These are phyloP conservation scores for Silene latifolia DNA, from an alignment of 148 eudicot genomes.

Conservation along the genomic window DNA sequence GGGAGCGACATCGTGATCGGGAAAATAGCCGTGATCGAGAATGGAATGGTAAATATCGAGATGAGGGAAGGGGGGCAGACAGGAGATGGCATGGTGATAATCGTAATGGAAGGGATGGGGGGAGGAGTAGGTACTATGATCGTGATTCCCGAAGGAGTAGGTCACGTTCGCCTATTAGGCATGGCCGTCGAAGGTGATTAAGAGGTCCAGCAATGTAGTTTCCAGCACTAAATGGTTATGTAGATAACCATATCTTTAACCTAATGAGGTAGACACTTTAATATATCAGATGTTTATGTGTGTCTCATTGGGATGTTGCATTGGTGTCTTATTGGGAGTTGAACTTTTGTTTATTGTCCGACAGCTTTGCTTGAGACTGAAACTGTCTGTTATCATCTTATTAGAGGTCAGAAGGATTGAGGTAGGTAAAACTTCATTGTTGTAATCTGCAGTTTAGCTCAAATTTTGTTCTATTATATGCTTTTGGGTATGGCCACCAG, in stretches of 20 bases:
- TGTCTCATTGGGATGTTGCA: conserved; percentile 23
- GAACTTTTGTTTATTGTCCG: conserved; percentile 39
- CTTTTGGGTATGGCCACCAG: conserved; percentile 13
- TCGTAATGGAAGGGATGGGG: conserved; percentile 67
- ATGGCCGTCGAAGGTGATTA: conserved; percentile 52
- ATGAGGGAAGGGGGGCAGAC: conserved; percentile 45
- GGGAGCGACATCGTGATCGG: conserved; percentile 57
- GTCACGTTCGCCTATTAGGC: conserved; percentile 63
- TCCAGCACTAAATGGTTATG: conserved; percentile 28
- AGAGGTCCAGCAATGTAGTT: conserved; percentile 25
- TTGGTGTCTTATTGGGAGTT: conserved; percentile 29
- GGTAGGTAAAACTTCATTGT: conserved; percentile 39
- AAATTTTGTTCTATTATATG: conserved; percentile 23
- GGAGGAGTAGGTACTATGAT: conserved; percentile 59
- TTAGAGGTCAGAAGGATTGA: conserved; percentile 37
- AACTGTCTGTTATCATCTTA: conserved; percentile 37
- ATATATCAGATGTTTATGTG: conserved; percentile 32
- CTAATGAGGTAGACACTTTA: conserved; percentile 47
- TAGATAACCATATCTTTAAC: conserved; percentile 30
- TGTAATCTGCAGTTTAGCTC: conserved; percentile 18
- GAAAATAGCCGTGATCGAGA: conserved; percentile 47
- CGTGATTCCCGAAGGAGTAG: conserved; percentile 52
- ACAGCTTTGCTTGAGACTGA: conserved; percentile 41
- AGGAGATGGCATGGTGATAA: conserved; percentile 34
- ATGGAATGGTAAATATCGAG: conserved; percentile 48